Evolutionary conservation across 202 grass and related monocot genomes (phyloP).

Genomic region (Zizania palustris): DNA sequence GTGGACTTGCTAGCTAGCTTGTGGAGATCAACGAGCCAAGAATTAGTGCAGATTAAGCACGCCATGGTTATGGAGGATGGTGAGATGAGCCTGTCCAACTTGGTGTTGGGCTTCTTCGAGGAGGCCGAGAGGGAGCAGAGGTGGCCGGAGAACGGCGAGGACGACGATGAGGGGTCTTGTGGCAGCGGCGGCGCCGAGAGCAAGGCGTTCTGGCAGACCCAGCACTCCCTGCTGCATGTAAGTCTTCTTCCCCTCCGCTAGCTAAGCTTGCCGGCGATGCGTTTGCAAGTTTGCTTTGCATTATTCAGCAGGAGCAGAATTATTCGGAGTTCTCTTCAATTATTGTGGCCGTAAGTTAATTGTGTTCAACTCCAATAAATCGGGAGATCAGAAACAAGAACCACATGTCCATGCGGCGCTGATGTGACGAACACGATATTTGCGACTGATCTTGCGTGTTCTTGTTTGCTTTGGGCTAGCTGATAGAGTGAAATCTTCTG

Average conservation of each 20-base stretch:
- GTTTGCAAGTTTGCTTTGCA: not conserved
- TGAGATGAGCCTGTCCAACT: conserved; percentile 73
- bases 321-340: not conserved
- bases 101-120: conserved; percentile 71
- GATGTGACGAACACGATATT: not conserved
- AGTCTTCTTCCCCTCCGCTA: not conserved
- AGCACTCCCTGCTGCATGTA: conserved; percentile 55
- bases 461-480: conserved; percentile 13
- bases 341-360: not conserved
- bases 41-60: not conserved
- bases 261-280: not conserved
- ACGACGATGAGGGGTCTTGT: conserved; percentile 35
- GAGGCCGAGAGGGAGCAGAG: conserved; percentile 49
- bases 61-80: conserved; percentile 44
- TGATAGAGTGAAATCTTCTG: not conserved
- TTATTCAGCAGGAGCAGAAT: not conserved
- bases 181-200: conserved; percentile 43
- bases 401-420: not conserved
- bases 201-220: conserved; percentile 54
- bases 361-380: no score
- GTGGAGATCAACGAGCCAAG: conserved; percentile 9
- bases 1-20: no score
- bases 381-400: not conserved
- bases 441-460: conserved; percentile 5
- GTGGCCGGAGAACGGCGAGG: conserved; percentile 38